Evolutionary conservation across 768 basidiomycete species (phyloP).

Genomic region (Lactarius indigo): DNA sequence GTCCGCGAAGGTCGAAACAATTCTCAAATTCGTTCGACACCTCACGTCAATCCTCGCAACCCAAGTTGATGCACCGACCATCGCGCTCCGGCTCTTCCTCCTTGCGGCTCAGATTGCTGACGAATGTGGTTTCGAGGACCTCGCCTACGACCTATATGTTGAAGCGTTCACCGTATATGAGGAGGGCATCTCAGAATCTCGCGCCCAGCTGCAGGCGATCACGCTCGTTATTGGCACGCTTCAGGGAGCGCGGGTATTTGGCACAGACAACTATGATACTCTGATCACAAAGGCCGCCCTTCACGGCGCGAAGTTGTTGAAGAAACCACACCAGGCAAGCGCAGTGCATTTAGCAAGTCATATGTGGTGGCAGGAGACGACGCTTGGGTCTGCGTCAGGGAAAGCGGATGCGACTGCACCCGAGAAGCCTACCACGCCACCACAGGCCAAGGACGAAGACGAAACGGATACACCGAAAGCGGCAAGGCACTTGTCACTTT

Average conservation of each 20-base stretch:
- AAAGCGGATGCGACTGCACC: constrained; percentile 42
- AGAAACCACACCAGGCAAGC: constrained; percentile 97
- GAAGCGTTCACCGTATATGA: constrained; percentile 98
- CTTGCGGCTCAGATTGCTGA: constrained; percentile 94
- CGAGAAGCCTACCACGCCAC: constrained; percentile 33
- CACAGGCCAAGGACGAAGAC: constrained; percentile 40
- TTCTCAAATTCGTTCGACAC: constrained; percentile 94
- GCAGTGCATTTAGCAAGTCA: constrained; percentile 95
- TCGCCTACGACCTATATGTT: constrained; percentile 96
- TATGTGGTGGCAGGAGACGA: constrained; percentile 92
- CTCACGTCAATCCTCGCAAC: constrained; percentile 90
- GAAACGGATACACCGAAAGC: constrained; percentile 35
- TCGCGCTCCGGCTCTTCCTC: constrained; percentile 91
- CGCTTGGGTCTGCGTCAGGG: constrained; percentile 35
- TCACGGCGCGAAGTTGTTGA: constrained; percentile 92
- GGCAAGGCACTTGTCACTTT: constrained; percentile 25
- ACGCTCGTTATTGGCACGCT: constrained; percentile 90
- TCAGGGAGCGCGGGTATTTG: constrained; percentile 87
- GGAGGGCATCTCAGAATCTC: constrained; percentile 92
- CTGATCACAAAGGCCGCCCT: constrained; percentile 98
- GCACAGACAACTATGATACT: constrained; percentile 93
- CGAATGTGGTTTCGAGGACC: constrained; percentile 92
- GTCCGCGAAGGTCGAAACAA: constrained; percentile 77
- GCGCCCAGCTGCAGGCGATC: constrained; percentile 96
- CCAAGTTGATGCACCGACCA: constrained; percentile 88